Conservation (phyloP, 192 early-diverging fungal species). For the Mortierella claussenii region DNA sequence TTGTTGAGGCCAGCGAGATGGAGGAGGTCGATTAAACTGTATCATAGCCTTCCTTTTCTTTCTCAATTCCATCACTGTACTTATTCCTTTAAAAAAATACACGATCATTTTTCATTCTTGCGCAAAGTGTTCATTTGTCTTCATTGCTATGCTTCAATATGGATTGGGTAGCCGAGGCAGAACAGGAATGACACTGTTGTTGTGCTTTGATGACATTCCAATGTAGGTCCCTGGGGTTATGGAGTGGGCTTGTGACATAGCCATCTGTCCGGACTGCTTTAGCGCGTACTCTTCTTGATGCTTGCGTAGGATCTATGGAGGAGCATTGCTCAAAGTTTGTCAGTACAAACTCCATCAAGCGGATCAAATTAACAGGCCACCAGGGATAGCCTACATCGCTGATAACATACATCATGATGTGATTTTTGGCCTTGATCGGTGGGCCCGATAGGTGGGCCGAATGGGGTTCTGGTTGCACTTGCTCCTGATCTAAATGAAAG, state of each 20-base stretch:
- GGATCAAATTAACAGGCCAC: slow-evolving; percentile 8
- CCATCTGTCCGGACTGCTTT: slow-evolving; percentile 16
- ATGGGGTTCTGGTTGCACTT: slow-evolving; percentile 15
- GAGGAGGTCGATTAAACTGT: slow-evolving; percentile 54
- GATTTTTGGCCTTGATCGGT: slow-evolving; percentile 32
- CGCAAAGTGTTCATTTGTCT: no score
- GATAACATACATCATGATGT: slow-evolving; percentile 43
- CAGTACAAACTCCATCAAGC: neutral
- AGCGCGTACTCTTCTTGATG: slow-evolving; percentile 37
- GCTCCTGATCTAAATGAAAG: slow-evolving; percentile 3
- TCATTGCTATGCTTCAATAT: neutral
- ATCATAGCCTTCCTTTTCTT: neutral
- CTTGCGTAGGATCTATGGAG: slow-evolving; percentile 30
- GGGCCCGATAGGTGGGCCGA: slow-evolving; percentile 40
- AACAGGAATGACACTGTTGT: slow-evolving; percentile 27
- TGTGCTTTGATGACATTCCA: slow-evolving; percentile 25
- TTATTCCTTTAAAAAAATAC: slow-evolving; percentile 3
- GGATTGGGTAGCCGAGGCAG: slow-evolving; percentile 29
- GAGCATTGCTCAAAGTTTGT: neutral
- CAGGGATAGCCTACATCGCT: no score
- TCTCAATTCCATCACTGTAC: slow-evolving; percentile 58
- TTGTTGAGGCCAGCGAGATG: slow-evolving; percentile 54
- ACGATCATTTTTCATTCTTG: neutral
- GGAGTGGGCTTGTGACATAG: slow-evolving; percentile 18
- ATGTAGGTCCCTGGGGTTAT: slow-evolving; percentile 28